Conservation (phyloP, 768 basidiomycete species). For the Pseudohyphozyma bogoriensis region DNA sequence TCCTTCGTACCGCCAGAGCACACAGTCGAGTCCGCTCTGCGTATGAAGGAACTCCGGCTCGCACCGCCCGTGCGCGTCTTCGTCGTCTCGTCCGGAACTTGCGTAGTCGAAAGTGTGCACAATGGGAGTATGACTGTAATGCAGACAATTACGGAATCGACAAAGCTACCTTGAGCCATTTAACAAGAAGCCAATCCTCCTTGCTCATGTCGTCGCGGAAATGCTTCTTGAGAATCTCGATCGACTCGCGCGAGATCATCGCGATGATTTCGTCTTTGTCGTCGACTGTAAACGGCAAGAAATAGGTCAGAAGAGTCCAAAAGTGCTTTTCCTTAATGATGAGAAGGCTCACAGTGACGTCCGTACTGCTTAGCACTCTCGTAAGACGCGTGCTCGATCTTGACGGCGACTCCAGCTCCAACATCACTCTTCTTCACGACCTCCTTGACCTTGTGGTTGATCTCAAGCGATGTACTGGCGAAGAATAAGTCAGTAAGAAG, state of each 20-base stretch:
- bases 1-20: too few relatives aligned
- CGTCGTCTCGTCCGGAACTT: too few relatives aligned
- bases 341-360: conserved; percentile 64
- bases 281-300: conserved; percentile 37
- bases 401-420: conserved; percentile 94
- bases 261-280: conserved; percentile 91
- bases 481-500: conserved; percentile 12
- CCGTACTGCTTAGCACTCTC: conserved; percentile 92
- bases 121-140: too few relatives aligned
- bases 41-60: too few relatives aligned
- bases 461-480: conserved; percentile 81
- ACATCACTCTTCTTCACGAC: conserved; percentile 87
- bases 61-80: too few relatives aligned
- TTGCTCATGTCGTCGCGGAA: conserved; percentile 44
- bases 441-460: conserved; percentile 84
- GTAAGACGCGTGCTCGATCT: conserved; percentile 95
- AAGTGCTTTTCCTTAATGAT: too few relatives aligned
- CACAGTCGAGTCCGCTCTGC: too few relatives aligned
- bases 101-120: too few relatives aligned
- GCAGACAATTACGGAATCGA: too few relatives aligned
- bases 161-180: conserved; percentile 65
- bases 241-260: conserved; percentile 80
- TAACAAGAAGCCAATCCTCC: conserved; percentile 90
- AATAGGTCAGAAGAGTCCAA: neutral
- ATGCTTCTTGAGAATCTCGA: conserved; percentile 79